phyloP scores from a whole-genome alignment of 768 basidiomycete genomes.

The Hericium coralloides region DNA sequence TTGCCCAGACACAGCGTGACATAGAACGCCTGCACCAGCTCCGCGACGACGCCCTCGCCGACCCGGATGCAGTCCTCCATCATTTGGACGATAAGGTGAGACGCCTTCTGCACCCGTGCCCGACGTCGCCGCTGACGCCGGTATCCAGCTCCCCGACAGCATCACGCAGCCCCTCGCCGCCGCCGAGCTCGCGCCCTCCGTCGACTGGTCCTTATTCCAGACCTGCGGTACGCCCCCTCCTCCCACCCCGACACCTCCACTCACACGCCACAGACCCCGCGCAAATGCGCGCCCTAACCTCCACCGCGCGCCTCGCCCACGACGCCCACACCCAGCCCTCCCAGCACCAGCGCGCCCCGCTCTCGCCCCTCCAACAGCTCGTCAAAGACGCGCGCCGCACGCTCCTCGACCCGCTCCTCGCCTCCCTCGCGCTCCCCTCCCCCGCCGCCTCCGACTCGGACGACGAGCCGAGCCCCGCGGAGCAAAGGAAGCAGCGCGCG shows the following conservation, averaged over 20 bases:
- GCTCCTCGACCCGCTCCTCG: conserved; percentile 39
- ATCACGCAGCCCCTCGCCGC: conserved; percentile 33
- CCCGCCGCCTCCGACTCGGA: conserved; percentile 22
- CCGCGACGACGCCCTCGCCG: conserved; percentile 27
- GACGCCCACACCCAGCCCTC: conserved; percentile 31
- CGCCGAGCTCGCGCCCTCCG: conserved; percentile 34
- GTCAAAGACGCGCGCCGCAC: conserved; percentile 42
- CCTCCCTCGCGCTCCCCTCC: conserved; percentile 19
- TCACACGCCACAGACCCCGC: conserved; percentile 36
- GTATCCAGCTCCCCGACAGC: conserved; percentile 22
- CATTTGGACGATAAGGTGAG: conserved; percentile 28
- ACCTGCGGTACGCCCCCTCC: conserved; percentile 37
- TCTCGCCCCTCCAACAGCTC: conserved; percentile 48
- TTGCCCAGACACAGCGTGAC: conserved; percentile 54
- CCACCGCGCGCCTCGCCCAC: conserved; percentile 26
- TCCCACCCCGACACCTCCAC: too few relatives aligned
- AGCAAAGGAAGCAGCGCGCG: conserved; percentile 34
- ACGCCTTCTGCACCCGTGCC: conserved; percentile 18
- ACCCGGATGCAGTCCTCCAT: conserved; percentile 26
- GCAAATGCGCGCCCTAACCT: conserved; percentile 40
- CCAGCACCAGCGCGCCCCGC: conserved; percentile 32
- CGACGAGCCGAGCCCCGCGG: conserved; percentile 31
- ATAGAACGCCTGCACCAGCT: conserved; percentile 46
- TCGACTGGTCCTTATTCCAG: conserved; percentile 58
- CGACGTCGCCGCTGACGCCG: not conserved